Conservation (phyloP, 352 stramenopile genomes). For the Phytophthora sp. region DNA sequence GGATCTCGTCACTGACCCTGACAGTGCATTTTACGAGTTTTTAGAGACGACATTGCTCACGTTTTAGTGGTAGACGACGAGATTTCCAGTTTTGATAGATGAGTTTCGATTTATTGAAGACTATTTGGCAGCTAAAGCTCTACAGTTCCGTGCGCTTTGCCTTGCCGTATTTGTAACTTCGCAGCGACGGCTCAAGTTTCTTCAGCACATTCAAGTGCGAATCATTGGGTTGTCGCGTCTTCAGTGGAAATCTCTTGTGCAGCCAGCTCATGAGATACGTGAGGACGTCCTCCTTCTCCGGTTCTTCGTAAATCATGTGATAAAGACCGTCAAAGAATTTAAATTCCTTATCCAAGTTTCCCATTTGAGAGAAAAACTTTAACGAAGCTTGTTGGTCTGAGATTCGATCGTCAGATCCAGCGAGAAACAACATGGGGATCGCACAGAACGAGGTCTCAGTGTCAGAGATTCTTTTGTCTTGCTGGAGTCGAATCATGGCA, state of each 20-base stretch:
- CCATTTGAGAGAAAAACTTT: constrained; percentile 50
- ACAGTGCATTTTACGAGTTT: constrained; percentile 50
- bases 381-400: constrained; percentile 43
- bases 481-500: constrained; percentile 46
- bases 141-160: constrained; percentile 32
- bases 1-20: constrained; percentile 67
- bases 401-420: constrained; percentile 55
- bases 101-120: constrained; percentile 29
- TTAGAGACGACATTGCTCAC: constrained; percentile 48
- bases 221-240: constrained; percentile 37
- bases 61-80: no score
- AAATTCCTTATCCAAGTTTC: constrained; percentile 66
- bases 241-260: constrained; percentile 38
- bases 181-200: constrained; percentile 27
- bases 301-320: constrained; percentile 73
- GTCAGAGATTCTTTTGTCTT: constrained; percentile 28
- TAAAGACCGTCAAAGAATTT: constrained; percentile 65
- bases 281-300: constrained; percentile 60
- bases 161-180: constrained; percentile 23
- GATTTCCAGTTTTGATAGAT: constrained; percentile 18
- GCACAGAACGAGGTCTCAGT: constrained; percentile 18
- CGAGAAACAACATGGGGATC: constrained; percentile 49
- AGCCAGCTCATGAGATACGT: constrained; percentile 53
- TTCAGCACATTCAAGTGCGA: constrained; percentile 26
- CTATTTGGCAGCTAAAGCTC: background rate